Evolutionary conservation across 2,329 filamentous ascomycete species (phyloP).

Genomic region (Mollisia scopiformis): DNA sequence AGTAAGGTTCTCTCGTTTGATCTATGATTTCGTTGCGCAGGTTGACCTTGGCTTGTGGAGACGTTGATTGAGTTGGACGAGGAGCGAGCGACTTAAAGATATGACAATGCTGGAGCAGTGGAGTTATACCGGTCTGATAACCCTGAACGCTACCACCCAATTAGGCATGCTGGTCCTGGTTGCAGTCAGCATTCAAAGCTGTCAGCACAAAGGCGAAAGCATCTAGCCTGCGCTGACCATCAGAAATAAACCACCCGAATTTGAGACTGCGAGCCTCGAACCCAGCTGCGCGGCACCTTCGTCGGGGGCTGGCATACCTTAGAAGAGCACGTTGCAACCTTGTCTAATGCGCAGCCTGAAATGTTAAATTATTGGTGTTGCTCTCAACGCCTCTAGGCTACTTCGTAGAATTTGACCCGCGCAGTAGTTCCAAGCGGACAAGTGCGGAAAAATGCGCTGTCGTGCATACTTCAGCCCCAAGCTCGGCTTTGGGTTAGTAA

Average conservation of each 20-base stretch:
- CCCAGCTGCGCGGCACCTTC: not conserved
- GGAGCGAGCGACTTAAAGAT: not conserved
- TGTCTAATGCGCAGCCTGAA: not conserved
- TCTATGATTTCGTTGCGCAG: not conserved
- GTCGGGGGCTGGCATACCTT: not conserved
- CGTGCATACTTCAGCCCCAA: not conserved
- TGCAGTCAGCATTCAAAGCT: constrained; percentile 11
- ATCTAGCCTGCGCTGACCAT: constrained; percentile 5
- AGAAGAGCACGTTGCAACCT: constrained; percentile 1
- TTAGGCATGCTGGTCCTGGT: constrained; percentile 6
- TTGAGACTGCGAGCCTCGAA: constrained; percentile 3
- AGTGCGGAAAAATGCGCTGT: not conserved
- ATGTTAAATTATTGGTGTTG: not conserved
- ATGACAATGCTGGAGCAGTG: not conserved
- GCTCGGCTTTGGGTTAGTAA: not conserved
- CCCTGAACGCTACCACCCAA: not conserved
- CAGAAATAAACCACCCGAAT: constrained; percentile 10
- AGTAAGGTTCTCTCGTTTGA: not conserved
- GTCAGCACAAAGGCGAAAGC: constrained; percentile 14
- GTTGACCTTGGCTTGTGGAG: not conserved
- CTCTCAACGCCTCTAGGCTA: not conserved
- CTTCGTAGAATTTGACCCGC: not conserved
- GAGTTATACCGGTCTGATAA: constrained; percentile 6
- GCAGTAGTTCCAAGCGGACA: not conserved
- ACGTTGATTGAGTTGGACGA: not conserved